These are phyloP conservation scores for Lipomyces yamanashiensis DNA, from an alignment of 805 yeast species.

Conservation along the genomic window DNA sequence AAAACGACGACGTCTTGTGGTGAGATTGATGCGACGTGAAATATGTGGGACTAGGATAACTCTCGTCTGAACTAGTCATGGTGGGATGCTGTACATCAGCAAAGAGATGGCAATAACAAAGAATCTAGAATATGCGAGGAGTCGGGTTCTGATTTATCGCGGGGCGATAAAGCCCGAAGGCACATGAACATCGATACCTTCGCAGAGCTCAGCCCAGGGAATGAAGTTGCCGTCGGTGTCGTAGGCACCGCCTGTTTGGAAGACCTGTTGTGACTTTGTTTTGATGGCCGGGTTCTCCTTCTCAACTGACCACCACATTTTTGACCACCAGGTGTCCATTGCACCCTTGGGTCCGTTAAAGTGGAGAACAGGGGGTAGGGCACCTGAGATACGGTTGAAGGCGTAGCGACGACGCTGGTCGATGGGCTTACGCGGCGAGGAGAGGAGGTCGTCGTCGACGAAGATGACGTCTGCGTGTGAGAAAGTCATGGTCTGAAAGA, in stretches of 20 bases:
- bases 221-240: slow-evolving; percentile 29
- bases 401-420: slow-evolving; percentile 27
- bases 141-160: not conserved
- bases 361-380: slow-evolving; percentile 31
- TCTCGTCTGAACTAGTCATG: too few species aligned
- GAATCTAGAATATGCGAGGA: not conserved
- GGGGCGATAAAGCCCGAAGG: slow-evolving; percentile 19
- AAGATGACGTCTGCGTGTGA: slow-evolving; percentile 32
- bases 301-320: slow-evolving; percentile 35
- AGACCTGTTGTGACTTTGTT: slow-evolving; percentile 23
- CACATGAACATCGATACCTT: slow-evolving; percentile 24
- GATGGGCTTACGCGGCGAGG: slow-evolving; percentile 27
- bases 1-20: too few species aligned
- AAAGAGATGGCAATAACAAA: too few species aligned
- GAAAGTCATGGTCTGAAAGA: slow-evolving; percentile 37
- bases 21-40: too few species aligned
- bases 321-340: slow-evolving; percentile 37
- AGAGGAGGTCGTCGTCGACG: slow-evolving; percentile 27
- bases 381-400: slow-evolving; percentile 33
- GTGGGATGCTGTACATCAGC: too few species aligned
- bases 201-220: slow-evolving; percentile 31
- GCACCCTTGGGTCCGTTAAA: slow-evolving; percentile 37
- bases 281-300: slow-evolving; percentile 18
- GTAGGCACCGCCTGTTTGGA: slow-evolving; percentile 34
- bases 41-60: too few species aligned